Percentiles rank a stretch among this genome's conserved stretches.
phyloP scores from a whole-genome alignment of 2,329 filamentous ascomycete species.

The Sphaerulina musiva region DNA sequence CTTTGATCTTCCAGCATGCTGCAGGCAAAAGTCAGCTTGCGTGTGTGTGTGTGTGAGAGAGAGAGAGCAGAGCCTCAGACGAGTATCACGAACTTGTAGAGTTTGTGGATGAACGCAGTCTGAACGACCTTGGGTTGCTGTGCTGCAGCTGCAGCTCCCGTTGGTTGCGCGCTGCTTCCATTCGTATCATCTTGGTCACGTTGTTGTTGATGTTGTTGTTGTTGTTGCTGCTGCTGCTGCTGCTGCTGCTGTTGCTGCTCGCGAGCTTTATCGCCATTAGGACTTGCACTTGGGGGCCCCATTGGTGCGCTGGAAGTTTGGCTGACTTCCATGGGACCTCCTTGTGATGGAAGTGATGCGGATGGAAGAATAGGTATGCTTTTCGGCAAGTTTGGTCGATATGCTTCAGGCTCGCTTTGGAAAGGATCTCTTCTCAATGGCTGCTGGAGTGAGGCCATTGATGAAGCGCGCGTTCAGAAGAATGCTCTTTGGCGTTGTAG shows the following conservation, averaged over 20 bases:
- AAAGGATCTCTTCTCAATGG: conserved; percentile 34
- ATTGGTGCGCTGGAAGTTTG: conserved; percentile 24
- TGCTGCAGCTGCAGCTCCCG: conserved; percentile 62
- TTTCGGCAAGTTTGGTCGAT: conserved; percentile 21
- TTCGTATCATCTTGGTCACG: conserved; percentile 26
- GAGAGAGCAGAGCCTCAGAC: neutral
- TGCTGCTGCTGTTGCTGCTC: conserved; percentile 17
- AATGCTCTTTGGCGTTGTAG: neutral
- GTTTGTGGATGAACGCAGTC: conserved; percentile 97
- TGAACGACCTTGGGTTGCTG: conserved; percentile 97
- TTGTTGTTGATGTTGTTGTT: conserved; percentile 9
- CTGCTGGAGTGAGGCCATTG: conserved; percentile 43
- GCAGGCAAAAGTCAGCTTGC: conserved; percentile 30
- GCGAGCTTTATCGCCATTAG: conserved; percentile 24
- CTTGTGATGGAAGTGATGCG: conserved; percentile 17
- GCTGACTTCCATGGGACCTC: conserved; percentile 30
- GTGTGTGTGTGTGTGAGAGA: neutral
- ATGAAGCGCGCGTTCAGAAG: neutral
- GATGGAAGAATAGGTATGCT: conserved; percentile 30
- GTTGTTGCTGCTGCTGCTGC: conserved; percentile 20
- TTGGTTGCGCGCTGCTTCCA: conserved; percentile 41
- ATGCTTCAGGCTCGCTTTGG: conserved; percentile 23
- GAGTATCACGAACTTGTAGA: conserved; percentile 72
- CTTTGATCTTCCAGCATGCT: conserved; percentile 94
- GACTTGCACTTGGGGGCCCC: conserved; percentile 29